Evolutionary conservation across 2,329 filamentous ascomycete species (phyloP).

Genomic region (Monilinia laxa): DNA sequence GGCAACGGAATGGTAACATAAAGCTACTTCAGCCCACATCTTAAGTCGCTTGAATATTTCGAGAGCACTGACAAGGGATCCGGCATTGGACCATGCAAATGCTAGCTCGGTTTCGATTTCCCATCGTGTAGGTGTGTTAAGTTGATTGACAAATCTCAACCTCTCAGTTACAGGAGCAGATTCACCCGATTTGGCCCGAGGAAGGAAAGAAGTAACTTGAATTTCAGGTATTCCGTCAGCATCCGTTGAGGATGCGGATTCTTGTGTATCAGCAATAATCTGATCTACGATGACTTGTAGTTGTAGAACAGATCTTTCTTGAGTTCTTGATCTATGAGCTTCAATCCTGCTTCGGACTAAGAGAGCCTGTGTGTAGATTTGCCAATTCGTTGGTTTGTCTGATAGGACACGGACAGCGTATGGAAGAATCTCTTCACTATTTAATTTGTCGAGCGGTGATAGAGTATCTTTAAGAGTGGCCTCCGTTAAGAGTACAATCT

Average conservation of each 20-base stretch:
- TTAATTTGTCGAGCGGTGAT: slow-evolving; percentile 79
- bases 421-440: slow-evolving; percentile 88
- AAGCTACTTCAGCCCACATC: slow-evolving; percentile 91
- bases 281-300: slow-evolving; percentile 95
- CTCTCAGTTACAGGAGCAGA: slow-evolving; percentile 75
- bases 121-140: slow-evolving; percentile 86
- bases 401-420: slow-evolving; percentile 86
- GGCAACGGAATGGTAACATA: slow-evolving; percentile 62
- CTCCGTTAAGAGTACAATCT: slow-evolving; percentile 86
- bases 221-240: slow-evolving; percentile 43
- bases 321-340: slow-evolving; percentile 78
- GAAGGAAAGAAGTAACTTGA: slow-evolving; percentile 76
- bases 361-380: slow-evolving; percentile 92
- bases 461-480: slow-evolving; percentile 85
- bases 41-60: slow-evolving; percentile 94
- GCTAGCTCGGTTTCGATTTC: slow-evolving; percentile 92
- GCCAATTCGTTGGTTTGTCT: slow-evolving; percentile 93
- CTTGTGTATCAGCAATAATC: slow-evolving; percentile 77
- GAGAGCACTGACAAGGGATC: slow-evolving; percentile 82
- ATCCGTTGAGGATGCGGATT: slow-evolving; percentile 29
- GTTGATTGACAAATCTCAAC: slow-evolving; percentile 77
- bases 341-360: slow-evolving; percentile 89
- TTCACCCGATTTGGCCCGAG: slow-evolving; percentile 70
- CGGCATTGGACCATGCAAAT: slow-evolving; percentile 85
- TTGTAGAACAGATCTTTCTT: slow-evolving; percentile 87